These are phyloP conservation scores for Amanita pallidorosea DNA, from an alignment of 768 basidiomycete species.

Conservation along the genomic window DNA sequence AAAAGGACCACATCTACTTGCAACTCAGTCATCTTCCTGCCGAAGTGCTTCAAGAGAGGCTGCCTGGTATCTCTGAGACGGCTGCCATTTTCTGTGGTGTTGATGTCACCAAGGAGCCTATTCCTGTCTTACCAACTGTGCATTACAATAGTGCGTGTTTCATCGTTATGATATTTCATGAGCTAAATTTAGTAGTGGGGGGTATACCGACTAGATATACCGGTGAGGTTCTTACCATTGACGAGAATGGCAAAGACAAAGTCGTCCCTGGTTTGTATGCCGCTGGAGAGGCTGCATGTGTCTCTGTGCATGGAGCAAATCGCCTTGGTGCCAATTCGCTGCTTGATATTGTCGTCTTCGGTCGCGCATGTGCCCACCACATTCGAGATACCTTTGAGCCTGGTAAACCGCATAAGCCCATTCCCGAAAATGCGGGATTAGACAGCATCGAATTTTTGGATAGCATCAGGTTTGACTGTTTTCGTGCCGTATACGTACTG, in stretches of 20 bases:
- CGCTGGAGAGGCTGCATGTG: conserved; percentile 97
- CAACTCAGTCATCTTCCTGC: conserved; percentile 96
- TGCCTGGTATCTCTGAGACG: conserved; percentile 99
- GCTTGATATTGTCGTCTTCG: conserved; percentile 97
- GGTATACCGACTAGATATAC: conserved; percentile 99
- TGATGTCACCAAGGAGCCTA: conserved; percentile 99
- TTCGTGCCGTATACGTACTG: conserved; percentile 1
- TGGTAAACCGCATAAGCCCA: conserved; percentile 82
- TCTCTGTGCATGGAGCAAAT: conserved; percentile 98
- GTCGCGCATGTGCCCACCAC: conserved; percentile 98
- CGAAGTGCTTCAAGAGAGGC: conserved; percentile 89
- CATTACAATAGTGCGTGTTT: conserved; percentile 88
- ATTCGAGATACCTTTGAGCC: conserved; percentile 86
- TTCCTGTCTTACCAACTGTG: conserved; percentile 95
- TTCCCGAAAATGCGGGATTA: conserved; percentile 80
- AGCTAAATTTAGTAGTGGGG: conserved; percentile 56
- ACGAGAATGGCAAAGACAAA: conserved; percentile 85
- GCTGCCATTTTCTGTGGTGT: conserved; percentile 98
- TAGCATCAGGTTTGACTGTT: conserved; percentile 47
- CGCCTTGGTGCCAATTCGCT: conserved; percentile 99
- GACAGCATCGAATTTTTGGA: conserved; percentile 82
- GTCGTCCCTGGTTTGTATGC: conserved; percentile 96
- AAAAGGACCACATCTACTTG: conserved; percentile 94
- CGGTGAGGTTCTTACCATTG: conserved; percentile 87
- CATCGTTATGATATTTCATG: background rate